These are phyloP conservation scores for Fusarium nelsonii DNA, from an alignment of 2,329 filamentous ascomycete species.

Conservation along the genomic window DNA sequence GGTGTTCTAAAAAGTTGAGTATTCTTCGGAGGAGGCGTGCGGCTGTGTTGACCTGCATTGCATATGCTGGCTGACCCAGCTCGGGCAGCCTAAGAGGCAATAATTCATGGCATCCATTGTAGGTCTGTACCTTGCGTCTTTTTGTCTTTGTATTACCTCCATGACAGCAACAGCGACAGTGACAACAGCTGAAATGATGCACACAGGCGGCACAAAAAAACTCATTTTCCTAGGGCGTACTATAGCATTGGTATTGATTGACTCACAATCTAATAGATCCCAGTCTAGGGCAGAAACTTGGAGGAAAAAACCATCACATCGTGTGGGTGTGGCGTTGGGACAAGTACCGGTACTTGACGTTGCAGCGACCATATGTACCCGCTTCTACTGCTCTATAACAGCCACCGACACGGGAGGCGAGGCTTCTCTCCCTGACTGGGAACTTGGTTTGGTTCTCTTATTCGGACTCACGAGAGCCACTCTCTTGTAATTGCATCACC, in stretches of 20 bases:
- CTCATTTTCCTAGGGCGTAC: background rate
- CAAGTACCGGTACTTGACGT: slow-evolving; percentile 44
- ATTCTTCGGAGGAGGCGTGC: slow-evolving; percentile 41
- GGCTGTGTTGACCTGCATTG: slow-evolving; percentile 41
- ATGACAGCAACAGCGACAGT: background rate
- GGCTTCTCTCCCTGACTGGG: background rate
- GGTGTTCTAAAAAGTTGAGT: background rate
- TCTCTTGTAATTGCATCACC: slow-evolving; percentile 13
- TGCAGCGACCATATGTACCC: slow-evolving; percentile 29
- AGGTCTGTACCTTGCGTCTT: slow-evolving; percentile 5
- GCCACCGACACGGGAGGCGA: background rate
- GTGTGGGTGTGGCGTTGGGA: slow-evolving; percentile 34
- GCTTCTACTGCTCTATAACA: slow-evolving; percentile 5
- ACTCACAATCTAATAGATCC: slow-evolving; percentile 17
- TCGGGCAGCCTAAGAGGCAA: slow-evolving; percentile 27
- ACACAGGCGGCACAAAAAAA: slow-evolving; percentile 15
- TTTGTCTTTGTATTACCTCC: background rate
- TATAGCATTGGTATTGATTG: slow-evolving; percentile 17
- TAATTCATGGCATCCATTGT: background rate
- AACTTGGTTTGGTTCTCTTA: background rate
- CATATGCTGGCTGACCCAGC: slow-evolving; percentile 36
- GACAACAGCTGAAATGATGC: slow-evolving; percentile 7
- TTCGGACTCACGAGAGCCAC: slow-evolving; percentile 24
- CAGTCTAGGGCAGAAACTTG: slow-evolving; percentile 30
- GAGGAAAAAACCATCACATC: background rate